Evolutionary conservation across 768 basidiomycete genomes (phyloP).

Genomic region (Pleurotus eryngii): DNA sequence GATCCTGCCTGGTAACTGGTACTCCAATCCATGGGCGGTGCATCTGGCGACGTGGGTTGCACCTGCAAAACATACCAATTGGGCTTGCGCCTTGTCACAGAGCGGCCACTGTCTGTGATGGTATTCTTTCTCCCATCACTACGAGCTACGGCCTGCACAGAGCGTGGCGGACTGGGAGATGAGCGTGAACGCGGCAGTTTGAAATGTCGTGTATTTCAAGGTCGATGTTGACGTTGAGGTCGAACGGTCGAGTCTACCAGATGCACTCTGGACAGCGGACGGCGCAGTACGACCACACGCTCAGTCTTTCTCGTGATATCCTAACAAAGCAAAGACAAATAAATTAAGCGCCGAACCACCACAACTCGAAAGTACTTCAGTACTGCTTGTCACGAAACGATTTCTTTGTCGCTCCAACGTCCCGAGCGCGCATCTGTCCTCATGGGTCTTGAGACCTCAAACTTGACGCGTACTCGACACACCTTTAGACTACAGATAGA

Average conservation of each 20-base stretch:
- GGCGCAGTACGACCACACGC: too few relatives aligned
- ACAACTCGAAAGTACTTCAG: too few relatives aligned
- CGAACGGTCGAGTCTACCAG: neutral
- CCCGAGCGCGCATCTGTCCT: too few relatives aligned
- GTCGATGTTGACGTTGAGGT: neutral
- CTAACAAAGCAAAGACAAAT: too few relatives aligned
- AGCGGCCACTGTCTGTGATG: slow-evolving; percentile 28
- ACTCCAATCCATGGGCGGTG: slow-evolving; percentile 54
- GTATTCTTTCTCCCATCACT: slow-evolving; percentile 30
- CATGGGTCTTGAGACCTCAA: too few relatives aligned
- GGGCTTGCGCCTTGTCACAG: slow-evolving; percentile 18
- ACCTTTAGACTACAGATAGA: too few relatives aligned
- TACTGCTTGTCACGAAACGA: too few relatives aligned
- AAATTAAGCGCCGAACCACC: too few relatives aligned
- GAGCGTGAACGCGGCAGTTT: slow-evolving; percentile 80
- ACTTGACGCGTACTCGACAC: too few relatives aligned
- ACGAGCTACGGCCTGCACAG: slow-evolving; percentile 49
- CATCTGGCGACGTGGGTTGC: neutral
- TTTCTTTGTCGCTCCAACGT: too few relatives aligned
- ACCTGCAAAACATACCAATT: neutral
- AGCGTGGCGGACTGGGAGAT: slow-evolving; percentile 70
- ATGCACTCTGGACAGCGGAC: too few relatives aligned
- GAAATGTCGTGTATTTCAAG: slow-evolving; percentile 17
- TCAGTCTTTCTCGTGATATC: too few relatives aligned
- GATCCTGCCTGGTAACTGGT: slow-evolving; percentile 87